Evolutionary conservation across 1,139 yeast genomes (phyloP).

Genomic region (Lodderomyces parapsilosis): DNA sequence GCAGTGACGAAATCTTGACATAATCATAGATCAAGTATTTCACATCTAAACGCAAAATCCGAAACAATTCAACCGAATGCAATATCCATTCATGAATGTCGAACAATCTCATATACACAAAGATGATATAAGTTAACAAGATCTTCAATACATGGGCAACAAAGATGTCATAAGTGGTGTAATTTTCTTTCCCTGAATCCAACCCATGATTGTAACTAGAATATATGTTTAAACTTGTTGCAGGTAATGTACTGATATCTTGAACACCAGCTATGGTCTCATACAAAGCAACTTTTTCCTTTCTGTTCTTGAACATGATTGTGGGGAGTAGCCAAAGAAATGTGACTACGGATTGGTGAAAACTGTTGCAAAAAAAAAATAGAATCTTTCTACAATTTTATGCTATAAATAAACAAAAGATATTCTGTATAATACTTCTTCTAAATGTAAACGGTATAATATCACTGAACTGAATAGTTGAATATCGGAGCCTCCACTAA

Average conservation of each 20-base stretch:
- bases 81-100: conserved; percentile 3
- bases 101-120: conserved; percentile 10
- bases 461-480: background rate
- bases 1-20: conserved; percentile 3
- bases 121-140: conserved; percentile 12
- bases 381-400: background rate
- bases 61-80: conserved; percentile 10
- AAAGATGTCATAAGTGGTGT: conserved; percentile 21
- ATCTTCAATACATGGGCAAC: conserved; percentile 21
- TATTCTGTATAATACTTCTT: background rate
- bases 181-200: conserved; percentile 13
- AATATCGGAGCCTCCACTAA: background rate
- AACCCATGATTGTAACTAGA: conserved; percentile 12
- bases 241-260: conserved; percentile 14
- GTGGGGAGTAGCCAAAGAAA: background rate
- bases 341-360: background rate
- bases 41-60: conserved; percentile 14
- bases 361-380: conserved; percentile 1
- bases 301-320: background rate
- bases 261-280: conserved; percentile 5
- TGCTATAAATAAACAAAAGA: too few species aligned
- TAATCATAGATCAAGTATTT: conserved; percentile 5
- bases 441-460: background rate
- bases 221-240: conserved; percentile 13
- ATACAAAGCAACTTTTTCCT: background rate